Conservation (phyloP, 176 grass and related monocot species). For the Otatea glauca region DNA sequence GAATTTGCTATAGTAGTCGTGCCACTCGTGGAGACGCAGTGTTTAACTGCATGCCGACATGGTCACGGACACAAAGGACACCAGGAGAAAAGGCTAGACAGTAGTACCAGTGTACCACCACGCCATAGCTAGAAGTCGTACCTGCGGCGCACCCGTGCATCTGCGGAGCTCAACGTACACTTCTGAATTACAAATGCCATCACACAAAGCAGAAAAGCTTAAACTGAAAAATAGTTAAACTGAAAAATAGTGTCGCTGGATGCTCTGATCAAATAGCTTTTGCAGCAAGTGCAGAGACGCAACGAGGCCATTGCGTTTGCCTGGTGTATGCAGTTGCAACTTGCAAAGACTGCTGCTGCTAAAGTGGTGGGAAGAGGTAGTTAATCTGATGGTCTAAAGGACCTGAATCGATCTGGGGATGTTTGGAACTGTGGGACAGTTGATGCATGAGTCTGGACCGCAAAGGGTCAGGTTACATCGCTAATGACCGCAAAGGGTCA, state of each 20-base stretch:
- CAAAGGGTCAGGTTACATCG: background rate
- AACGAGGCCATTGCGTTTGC: background rate
- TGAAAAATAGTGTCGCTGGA: background rate
- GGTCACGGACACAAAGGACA: background rate
- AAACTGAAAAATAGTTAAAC: too few relatives aligned
- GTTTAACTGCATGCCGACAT: background rate
- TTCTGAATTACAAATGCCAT: background rate
- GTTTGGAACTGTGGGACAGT: background rate
- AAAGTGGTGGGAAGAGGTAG: background rate
- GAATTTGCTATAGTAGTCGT: background rate
- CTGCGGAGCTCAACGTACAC: background rate
- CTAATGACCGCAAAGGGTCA: too few relatives aligned
- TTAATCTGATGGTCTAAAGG: background rate
- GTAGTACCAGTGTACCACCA: background rate
- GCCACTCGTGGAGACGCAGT: background rate
- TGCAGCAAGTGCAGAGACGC: background rate
- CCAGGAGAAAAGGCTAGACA: background rate
- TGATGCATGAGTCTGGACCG: background rate
- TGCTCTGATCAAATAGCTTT: background rate
- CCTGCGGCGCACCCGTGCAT: background rate
- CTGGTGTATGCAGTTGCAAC: background rate
- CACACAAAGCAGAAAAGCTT: background rate
- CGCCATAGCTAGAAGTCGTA: background rate
- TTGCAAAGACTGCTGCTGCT: background rate
- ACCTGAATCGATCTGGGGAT: background rate